Conservation (phyloP, 2,329 filamentous ascomycete species). For the Arthrobotrys iridis region DNA sequence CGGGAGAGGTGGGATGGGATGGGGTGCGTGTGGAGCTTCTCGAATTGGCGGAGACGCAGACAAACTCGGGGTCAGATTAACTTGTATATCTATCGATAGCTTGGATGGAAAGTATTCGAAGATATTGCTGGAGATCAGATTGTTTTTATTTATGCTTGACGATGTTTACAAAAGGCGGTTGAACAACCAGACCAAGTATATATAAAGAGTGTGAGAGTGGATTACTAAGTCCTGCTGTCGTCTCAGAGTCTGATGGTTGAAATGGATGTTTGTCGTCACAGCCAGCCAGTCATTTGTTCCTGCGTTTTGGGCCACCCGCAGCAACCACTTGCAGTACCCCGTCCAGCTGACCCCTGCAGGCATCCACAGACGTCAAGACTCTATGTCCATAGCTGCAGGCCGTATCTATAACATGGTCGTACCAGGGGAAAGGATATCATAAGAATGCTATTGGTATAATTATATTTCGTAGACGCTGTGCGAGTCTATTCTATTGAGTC, state of each 20-base stretch:
- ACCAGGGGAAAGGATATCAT: neutral
- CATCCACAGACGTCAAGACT: neutral
- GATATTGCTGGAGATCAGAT: neutral
- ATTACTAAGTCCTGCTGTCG: constrained; percentile 3
- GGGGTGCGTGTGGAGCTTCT: constrained; percentile 8
- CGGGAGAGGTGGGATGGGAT: constrained; percentile 19
- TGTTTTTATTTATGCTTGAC: neutral
- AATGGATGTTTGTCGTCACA: constrained; percentile 3
- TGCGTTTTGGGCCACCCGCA: constrained; percentile 44
- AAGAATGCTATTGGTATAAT: neutral
- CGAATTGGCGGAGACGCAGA: neutral
- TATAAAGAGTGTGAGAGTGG: too few relatives aligned
- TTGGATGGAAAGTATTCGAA: neutral
- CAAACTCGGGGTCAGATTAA: neutral
- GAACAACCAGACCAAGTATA: too few relatives aligned
- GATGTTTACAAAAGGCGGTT: neutral
- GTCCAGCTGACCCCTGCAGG: constrained; percentile 13
- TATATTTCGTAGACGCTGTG: neutral
- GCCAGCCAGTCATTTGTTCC: constrained; percentile 39
- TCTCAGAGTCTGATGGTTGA: neutral
- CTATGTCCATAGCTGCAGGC: neutral
- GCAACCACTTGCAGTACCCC: neutral
- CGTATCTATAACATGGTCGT: neutral
- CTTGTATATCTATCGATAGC: neutral
- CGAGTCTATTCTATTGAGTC: constrained; percentile 4